Conservation (phyloP, 2,329 filamentous ascomycete genomes). For the Calonectria naviculata region DNA sequence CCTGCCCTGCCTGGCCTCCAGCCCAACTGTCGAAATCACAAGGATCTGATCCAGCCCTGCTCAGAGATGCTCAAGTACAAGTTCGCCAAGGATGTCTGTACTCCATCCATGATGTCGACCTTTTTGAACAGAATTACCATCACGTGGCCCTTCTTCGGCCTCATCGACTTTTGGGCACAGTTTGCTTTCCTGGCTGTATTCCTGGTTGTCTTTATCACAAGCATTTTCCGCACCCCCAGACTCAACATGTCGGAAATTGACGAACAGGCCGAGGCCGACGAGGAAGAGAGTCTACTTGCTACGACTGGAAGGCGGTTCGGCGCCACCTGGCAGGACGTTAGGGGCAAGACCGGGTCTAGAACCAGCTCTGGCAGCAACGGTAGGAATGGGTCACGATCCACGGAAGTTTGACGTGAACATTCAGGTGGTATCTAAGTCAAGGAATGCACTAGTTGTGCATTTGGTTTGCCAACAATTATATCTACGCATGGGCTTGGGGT, state of each 20-base stretch:
- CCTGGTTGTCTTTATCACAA: slow-evolving; percentile 81
- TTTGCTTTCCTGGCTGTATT: slow-evolving; percentile 91
- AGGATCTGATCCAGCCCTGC: slow-evolving; percentile 81
- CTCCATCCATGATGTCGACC: slow-evolving; percentile 88
- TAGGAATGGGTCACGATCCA: slow-evolving; percentile 33
- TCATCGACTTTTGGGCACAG: slow-evolving; percentile 95
- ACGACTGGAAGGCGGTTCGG: slow-evolving; percentile 85
- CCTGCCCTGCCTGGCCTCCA: slow-evolving; percentile 70
- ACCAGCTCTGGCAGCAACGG: background rate
- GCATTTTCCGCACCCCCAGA: slow-evolving; percentile 83
- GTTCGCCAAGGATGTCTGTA: slow-evolving; percentile 86
- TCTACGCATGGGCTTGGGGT: background rate
- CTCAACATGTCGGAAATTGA: slow-evolving; percentile 83
- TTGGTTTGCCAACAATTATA: background rate
- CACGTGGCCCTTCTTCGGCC: slow-evolving; percentile 95
- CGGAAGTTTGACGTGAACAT: slow-evolving; percentile 21
- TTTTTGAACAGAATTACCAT: slow-evolving; percentile 93
- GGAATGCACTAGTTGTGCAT: background rate
- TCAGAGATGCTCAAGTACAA: slow-evolving; percentile 78
- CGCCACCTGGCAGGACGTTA: slow-evolving; percentile 90
- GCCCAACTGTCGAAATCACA: slow-evolving; percentile 80
- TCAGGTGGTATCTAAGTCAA: background rate
- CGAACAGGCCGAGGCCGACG: slow-evolving; percentile 89
- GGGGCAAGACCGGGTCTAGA: slow-evolving; percentile 57
- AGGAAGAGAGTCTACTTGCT: slow-evolving; percentile 91